Evolutionary conservation across 306 rosid species (phyloP).

Genomic region (Styphnolobium japonicum): DNA sequence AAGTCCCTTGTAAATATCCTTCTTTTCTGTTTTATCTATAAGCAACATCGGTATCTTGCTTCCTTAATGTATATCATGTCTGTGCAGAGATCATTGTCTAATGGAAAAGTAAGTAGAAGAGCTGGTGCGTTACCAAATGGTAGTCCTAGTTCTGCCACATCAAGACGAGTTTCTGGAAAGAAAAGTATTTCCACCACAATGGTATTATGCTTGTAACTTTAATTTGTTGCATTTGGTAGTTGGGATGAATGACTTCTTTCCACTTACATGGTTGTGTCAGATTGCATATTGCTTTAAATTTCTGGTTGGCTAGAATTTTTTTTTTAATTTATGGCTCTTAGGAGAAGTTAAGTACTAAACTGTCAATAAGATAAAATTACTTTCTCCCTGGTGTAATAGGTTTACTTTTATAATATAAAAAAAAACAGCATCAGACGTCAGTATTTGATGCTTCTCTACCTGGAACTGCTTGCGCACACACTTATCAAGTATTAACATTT

Average conservation of each 20-base stretch:
- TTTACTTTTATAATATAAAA: neutral
- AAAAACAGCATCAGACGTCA: neutral
- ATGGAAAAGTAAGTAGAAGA: conserved; percentile 63
- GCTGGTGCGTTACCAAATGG: conserved; percentile 38
- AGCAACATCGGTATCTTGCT: neutral
- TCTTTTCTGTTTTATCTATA: neutral
- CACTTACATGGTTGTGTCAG: neutral
- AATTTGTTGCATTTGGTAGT: neutral
- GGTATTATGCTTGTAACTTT: conserved; percentile 40
- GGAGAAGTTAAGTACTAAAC: neutral
- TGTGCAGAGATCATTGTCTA: conserved; percentile 48
- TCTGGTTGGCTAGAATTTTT: neutral
- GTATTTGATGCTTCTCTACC: neutral
- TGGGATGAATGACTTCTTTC: neutral
- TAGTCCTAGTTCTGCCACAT: conserved; percentile 39
- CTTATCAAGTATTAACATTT: neutral
- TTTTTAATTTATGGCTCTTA: neutral
- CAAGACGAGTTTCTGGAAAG: conserved; percentile 60
- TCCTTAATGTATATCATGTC: conserved; percentile 16
- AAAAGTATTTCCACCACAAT: conserved; percentile 56
- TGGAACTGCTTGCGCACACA: neutral
- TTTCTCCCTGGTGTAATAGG: neutral
- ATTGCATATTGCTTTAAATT: neutral
- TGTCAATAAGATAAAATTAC: neutral
- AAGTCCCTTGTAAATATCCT: neutral